Conservation (phyloP, 345 rosid species). For the Excoecaria cochinchinensis region DNA sequence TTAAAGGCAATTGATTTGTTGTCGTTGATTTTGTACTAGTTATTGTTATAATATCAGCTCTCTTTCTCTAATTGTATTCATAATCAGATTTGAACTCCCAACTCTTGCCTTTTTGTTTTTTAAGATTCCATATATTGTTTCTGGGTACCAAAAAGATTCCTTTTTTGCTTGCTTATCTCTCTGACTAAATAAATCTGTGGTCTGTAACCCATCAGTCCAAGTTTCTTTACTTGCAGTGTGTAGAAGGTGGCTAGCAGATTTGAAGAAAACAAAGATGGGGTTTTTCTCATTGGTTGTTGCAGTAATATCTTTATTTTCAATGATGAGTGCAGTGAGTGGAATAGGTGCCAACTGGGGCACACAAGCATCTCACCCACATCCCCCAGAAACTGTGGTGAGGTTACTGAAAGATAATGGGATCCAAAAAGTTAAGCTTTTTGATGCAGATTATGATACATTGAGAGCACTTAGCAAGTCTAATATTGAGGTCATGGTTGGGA, state of each 20-base stretch:
- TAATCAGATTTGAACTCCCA: not conserved
- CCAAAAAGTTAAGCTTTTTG: conserved; percentile 89
- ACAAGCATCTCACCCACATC: conserved; percentile 71
- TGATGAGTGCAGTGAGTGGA: conserved; percentile 42
- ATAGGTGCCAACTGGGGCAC: conserved; percentile 80
- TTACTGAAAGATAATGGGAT: conserved; percentile 67
- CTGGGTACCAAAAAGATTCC: not conserved
- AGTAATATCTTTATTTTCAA: conserved; percentile 26
- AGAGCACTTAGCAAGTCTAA: conserved; percentile 65
- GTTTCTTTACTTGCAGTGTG: not conserved
- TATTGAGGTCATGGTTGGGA: conserved; percentile 97
- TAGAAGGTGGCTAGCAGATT: conserved; percentile 11
- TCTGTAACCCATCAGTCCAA: not conserved
- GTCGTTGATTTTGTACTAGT: not conserved
- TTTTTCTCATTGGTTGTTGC: conserved; percentile 24
- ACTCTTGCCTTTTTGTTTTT: not conserved
- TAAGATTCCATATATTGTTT: not conserved
- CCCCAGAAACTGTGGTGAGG: conserved; percentile 69
- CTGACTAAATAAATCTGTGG: not conserved
- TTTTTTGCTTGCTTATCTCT: not conserved
- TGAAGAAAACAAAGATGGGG: conserved; percentile 22
- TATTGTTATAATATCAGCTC: not conserved
- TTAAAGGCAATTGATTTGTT: not conserved
- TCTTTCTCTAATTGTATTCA: not conserved
- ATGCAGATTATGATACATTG: conserved; percentile 68